These are phyloP conservation scores for Xerocomus minutiporus DNA, from an alignment of 1,284 basidiomycete species.

Conservation along the genomic window DNA sequence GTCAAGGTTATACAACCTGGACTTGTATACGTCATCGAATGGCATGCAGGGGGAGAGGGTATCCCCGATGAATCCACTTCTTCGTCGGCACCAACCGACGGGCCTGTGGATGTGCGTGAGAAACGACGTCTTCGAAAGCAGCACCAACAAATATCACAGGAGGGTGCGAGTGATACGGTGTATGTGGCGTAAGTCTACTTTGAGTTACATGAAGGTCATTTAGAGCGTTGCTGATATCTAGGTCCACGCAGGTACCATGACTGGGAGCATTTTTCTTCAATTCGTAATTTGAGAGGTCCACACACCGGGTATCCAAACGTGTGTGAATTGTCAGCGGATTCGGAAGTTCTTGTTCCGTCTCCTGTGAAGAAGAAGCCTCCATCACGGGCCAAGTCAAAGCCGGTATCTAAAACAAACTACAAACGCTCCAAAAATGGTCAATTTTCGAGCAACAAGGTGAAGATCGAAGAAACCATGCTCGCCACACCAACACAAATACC, in stretches of 20 bases:
- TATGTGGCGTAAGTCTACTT: conserved; percentile 71
- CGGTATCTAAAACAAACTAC: conserved; percentile 30
- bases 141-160: conserved; percentile 28
- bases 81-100: conserved; percentile 26
- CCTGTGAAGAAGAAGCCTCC: conserved; percentile 31
- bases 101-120: conserved; percentile 32
- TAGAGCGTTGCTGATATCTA: conserved; percentile 7
- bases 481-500: conserved; percentile 35
- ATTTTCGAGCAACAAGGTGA: conserved; percentile 25
- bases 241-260: conserved; percentile 67
- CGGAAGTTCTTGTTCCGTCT: conserved; percentile 24
- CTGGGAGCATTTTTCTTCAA: conserved; percentile 93
- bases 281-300: conserved; percentile 82
- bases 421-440: conserved; percentile 28
- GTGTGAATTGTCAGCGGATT: conserved; percentile 44
- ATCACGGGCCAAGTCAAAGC: conserved; percentile 19
- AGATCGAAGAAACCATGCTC: conserved; percentile 21
- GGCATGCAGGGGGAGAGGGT: conserved; percentile 50
- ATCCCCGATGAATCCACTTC: conserved; percentile 27
- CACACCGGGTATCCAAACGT: conserved; percentile 75
- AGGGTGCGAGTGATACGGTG: conserved; percentile 42
- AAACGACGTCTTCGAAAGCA: conserved; percentile 28
- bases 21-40: conserved; percentile 78
- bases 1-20: conserved; percentile 92
- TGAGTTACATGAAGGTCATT: conserved; percentile 12